A percentile compares a stretch with the other conserved stretches of the same genome.
Conservation (phyloP, 1,139 yeast species). For the Suhomyces choctaworum region DNA sequence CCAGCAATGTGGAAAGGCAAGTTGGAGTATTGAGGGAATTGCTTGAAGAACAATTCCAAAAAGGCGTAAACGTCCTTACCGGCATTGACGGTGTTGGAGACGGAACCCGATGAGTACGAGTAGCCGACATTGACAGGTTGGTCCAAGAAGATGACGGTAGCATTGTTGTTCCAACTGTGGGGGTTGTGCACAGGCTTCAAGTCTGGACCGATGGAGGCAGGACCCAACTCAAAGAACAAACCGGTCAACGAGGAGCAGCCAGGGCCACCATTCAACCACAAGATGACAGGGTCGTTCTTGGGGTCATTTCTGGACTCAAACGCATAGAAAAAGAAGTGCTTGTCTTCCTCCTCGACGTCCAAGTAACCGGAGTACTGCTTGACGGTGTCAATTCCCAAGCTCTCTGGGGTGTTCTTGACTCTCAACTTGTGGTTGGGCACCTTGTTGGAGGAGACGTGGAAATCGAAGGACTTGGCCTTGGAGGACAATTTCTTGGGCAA, state of each 20-base stretch:
- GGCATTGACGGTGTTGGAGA: constrained; percentile 81
- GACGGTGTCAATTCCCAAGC: constrained; percentile 72
- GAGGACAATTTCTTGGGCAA: constrained; percentile 47
- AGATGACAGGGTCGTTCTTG: constrained; percentile 73
- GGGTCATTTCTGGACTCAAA: constrained; percentile 93
- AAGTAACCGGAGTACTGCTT: constrained; percentile 87
- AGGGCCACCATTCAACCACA: constrained; percentile 92
- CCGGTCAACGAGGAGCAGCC: constrained; percentile 92
- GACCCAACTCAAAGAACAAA: constrained; percentile 88
- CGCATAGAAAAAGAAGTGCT: constrained; percentile 81
- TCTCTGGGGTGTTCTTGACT: constrained; percentile 51
- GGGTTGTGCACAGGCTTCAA: constrained; percentile 76
- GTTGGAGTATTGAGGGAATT: constrained; percentile 78
- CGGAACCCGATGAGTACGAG: constrained; percentile 68
- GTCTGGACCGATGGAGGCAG: constrained; percentile 67
- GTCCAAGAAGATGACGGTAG: constrained; percentile 87
- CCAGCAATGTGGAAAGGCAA: constrained; percentile 93
- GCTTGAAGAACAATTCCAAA: constrained; percentile 83
- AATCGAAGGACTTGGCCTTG: constrained; percentile 50
- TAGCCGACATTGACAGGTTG: constrained; percentile 95
- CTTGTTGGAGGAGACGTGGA: constrained; percentile 46
- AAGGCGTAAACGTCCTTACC: constrained; percentile 93
- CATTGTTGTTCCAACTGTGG: constrained; percentile 84
- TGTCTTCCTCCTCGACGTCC: constrained; percentile 68
- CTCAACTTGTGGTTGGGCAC: constrained; percentile 60